Evolutionary conservation across 2,329 filamentous ascomycete species (phyloP).

Genomic region (Dothistroma septosporum): DNA sequence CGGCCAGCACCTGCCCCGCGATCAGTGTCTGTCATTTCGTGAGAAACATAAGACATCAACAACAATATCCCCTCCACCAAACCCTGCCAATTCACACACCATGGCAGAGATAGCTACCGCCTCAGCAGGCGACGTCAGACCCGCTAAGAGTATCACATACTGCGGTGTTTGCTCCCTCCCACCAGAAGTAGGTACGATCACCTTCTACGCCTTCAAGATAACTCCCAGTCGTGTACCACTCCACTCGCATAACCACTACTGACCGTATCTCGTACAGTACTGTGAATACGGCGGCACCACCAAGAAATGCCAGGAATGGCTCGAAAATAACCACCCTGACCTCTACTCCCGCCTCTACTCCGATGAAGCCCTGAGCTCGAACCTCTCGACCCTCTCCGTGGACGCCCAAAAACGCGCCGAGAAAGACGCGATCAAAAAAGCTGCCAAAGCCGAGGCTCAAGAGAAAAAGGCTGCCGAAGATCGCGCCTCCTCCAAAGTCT

Average conservation of each 20-base stretch:
- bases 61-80: background rate
- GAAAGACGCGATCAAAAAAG: conserved; percentile 95
- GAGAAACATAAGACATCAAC: background rate
- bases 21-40: background rate
- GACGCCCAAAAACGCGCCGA: conserved; percentile 91
- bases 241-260: conserved; percentile 8
- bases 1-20: background rate
- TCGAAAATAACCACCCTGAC: conserved; percentile 66
- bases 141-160: conserved; percentile 55
- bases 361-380: conserved; percentile 67
- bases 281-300: conserved; percentile 97
- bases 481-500: conserved; percentile 75
- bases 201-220: conserved; percentile 9
- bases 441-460: conserved; percentile 83
- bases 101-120: conserved; percentile 32
- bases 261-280: conserved; percentile 57
- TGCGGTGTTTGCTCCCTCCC: conserved; percentile 65
- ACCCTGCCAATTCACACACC: conserved; percentile 1
- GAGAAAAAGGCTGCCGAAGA: conserved; percentile 80
- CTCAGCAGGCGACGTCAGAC: conserved; percentile 23
- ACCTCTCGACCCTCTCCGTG: conserved; percentile 78
- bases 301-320: conserved; percentile 97
- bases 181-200: conserved; percentile 58
- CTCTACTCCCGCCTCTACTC: conserved; percentile 83
- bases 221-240: background rate